A percentile compares a stretch with the other conserved stretches of the same genome.
Evolutionary conservation across 2,329 filamentous ascomycete species (phyloP).

Genomic region (Penicillium sp.): DNA sequence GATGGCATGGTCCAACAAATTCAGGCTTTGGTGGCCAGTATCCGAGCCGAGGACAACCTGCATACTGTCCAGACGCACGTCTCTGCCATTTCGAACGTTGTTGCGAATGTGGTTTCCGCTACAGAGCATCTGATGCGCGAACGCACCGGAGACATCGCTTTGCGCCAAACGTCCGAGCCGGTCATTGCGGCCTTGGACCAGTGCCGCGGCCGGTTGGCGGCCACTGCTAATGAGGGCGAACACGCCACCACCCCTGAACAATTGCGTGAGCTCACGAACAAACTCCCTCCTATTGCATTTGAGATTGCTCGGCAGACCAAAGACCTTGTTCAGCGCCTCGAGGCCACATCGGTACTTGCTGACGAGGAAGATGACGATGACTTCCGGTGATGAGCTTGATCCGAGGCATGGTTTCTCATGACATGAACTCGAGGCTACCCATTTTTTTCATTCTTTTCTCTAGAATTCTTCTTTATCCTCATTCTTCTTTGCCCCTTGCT

Average conservation of each 20-base stretch:
- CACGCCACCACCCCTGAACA: slow-evolving; percentile 56
- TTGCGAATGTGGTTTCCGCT: slow-evolving; percentile 66
- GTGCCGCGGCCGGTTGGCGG: slow-evolving; percentile 64
- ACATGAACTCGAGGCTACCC: neutral
- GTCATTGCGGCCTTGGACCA: slow-evolving; percentile 52
- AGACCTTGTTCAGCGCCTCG: slow-evolving; percentile 59
- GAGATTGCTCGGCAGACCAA: slow-evolving; percentile 80
- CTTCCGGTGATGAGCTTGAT: slow-evolving; percentile 31
- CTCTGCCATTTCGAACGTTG: slow-evolving; percentile 65
- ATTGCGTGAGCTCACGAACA: slow-evolving; percentile 60
- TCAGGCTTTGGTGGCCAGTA: slow-evolving; percentile 72
- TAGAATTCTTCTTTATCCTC: slow-evolving; percentile 8
- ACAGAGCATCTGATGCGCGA: slow-evolving; percentile 58
- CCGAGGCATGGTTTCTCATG: neutral
- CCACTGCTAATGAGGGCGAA: slow-evolving; percentile 61
- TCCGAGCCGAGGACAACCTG: slow-evolving; percentile 64
- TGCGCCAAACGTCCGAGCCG: slow-evolving; percentile 48
- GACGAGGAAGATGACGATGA: slow-evolving; percentile 45
- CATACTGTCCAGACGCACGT: slow-evolving; percentile 68
- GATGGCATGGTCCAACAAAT: slow-evolving; percentile 75
- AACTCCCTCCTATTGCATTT: slow-evolving; percentile 79
- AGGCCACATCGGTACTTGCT: slow-evolving; percentile 31
- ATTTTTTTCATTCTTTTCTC: slow-evolving; percentile 6
- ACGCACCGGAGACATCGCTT: slow-evolving; percentile 47
- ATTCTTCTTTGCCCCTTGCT: slow-evolving; percentile 18